Base-by-base conservation (phyloP, 176 grass and related monocot genomes). In the Hsuehochloa calcarea region DNA sequence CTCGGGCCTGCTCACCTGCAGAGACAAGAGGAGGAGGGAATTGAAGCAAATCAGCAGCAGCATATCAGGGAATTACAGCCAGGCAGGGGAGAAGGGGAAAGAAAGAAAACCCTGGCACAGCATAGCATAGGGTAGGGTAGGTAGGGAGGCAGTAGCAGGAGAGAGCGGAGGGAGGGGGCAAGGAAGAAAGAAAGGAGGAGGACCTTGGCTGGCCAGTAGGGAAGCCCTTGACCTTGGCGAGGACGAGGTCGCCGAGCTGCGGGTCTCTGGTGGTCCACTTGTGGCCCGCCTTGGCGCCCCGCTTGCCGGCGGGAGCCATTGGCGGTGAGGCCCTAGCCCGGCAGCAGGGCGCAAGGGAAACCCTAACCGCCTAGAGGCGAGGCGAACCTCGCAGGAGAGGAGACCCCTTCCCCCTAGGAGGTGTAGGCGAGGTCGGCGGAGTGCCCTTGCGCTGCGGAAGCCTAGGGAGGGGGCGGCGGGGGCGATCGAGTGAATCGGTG, bases 221-320 rank as follows among this genome's bases (percentile, higher is more conserved):
- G 92, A 92, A 99, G 0, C 96, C 96, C 87, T 99, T 99, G 90
- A 99, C 92, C 93, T 90, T 99, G 75, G 96, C 93, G 80, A 99
- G 87, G 73, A 99, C 96, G 64, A 99, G 89, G 55, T 99, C 96
- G 23, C 93, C 96, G 26, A 94, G 86, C 73, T 83, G 90, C 19
- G 94, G 90, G 35, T 91, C 83, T 68, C 80, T 91, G 84, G 78
- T 90, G 86, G 78, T 87, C 77, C 87, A 94, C 90, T 94, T 94
- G 45, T 47, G 65, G 72, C 71, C 82, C 66, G 77, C 78, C 90
- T 82, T 92, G 85, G 88, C 86, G 78, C 81, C 91, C 75, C 87
- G 94, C 88, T 61, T 91, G 20, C 70, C 82, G 75, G 85, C 91
- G 61, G 92, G 91, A 85, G 93, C 78, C 93, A 95, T 95, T 70